Conservation (phyloP, 208 protist genomes). For the Acanthamoeba polyphaga region DNA sequence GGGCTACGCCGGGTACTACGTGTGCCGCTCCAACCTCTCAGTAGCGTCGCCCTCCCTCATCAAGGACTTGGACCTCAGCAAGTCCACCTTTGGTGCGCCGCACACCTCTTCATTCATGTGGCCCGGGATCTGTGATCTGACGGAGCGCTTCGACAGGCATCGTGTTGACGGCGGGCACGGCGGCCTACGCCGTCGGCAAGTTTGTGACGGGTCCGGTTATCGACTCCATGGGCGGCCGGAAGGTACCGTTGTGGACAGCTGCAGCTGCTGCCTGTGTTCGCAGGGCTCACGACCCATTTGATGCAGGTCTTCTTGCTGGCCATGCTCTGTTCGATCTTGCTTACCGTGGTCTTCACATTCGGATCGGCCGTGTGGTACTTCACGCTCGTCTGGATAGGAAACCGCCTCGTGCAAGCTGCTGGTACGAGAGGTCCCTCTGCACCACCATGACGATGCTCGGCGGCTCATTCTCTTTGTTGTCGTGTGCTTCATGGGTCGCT, state of each 20-base stretch:
- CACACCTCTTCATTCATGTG: neutral
- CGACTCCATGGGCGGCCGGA: conserved; percentile 40
- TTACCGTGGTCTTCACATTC: conserved; percentile 58
- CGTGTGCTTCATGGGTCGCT: too few species aligned
- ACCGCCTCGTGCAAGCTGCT: conserved; percentile 61
- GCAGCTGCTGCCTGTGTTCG: neutral
- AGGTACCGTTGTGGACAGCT: neutral
- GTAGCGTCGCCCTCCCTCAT: conserved; percentile 38
- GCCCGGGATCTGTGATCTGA: neutral
- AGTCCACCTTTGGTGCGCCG: conserved; percentile 14
- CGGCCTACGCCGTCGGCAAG: conserved; percentile 64
- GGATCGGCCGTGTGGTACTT: conserved; percentile 47
- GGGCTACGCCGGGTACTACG: conserved; percentile 64
- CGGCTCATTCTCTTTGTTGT: too few species aligned
- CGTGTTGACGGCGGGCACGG: conserved; percentile 59
- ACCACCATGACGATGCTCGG: too few species aligned
- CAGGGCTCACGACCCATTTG: neutral
- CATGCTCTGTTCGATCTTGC: neutral
- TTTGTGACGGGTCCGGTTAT: conserved; percentile 46
- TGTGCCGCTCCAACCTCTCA: conserved; percentile 68
- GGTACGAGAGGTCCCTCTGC: neutral
- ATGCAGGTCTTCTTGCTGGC: conserved; percentile 62
- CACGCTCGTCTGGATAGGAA: conserved; percentile 50
- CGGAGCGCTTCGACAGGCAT: neutral
- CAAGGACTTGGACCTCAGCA: conserved; percentile 17